Base-by-base conservation (phyloP, 2,329 filamentous ascomycete species). In the Fusarium sp. region DNA sequence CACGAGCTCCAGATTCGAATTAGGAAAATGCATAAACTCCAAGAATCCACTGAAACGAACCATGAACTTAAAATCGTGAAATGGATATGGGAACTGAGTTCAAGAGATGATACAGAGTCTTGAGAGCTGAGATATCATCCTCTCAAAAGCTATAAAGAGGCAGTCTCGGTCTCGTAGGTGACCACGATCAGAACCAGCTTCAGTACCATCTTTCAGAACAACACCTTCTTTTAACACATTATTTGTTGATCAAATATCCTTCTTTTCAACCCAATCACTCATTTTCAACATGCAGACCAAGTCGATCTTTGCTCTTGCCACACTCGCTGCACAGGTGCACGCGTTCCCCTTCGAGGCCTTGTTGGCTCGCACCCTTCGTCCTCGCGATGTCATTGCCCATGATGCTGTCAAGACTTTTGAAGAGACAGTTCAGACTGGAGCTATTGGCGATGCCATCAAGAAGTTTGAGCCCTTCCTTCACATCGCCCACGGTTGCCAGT, bases 401-500 rank as follows among this genome's bases (percentile, higher is more conserved):
- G 72, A 76, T 29, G 69, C 71, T 13, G 67, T 78, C 7, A 70
- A 71, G 33, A 71, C 74, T 27, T 68, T 78, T 18, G 23, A 61
- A 6, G 69, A 76, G 57, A 70, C 70, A 1, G 72, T 77, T 8
- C 75, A 75, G 31, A 38, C 59, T 6, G 75, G 75, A 27, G 49
- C 64, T 4, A 62, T 68, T 10, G 74, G 76, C 29, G 53, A 58
- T n/a, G 64, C 76, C 38, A 75, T 77, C 38, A 64, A 71, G 44
- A 77, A 74, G 67, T 77, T 74, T 64, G 72, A 77, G 62, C 77
- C 77, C 9, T 70, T 71, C 46, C 73, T 79, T 6, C 68, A 76
- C 10, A 83, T 89, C 5, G 81, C 82, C 16, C 85, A 86, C 70
- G 87, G 88, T 49, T 90, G 88, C 66, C 87, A 89, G 14, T 86